phyloP scores from a whole-genome alignment of 306 rosid genomes.

The Corylus avellana region DNA sequence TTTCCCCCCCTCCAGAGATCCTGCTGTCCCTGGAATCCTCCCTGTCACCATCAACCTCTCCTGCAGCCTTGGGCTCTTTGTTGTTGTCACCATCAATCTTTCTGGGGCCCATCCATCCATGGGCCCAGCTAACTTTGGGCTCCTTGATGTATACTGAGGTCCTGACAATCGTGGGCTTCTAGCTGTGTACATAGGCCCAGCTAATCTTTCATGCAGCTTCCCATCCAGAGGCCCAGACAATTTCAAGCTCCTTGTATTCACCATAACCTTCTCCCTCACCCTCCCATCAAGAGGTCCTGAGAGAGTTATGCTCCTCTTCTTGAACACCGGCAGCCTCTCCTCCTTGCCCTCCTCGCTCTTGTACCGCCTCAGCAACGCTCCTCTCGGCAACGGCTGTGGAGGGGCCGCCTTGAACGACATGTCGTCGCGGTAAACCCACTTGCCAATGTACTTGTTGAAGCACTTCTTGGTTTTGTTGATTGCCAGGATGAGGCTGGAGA shows the following conservation, averaged over 20 bases:
- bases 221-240: slow-evolving; percentile 36
- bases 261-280: slow-evolving; percentile 45
- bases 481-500: slow-evolving; percentile 45
- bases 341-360: slow-evolving; percentile 31
- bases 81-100: background rate
- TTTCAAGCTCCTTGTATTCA: slow-evolving; percentile 49
- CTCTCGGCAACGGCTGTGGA: slow-evolving; percentile 36
- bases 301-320: slow-evolving; percentile 49
- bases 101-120: slow-evolving; percentile 1
- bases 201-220: slow-evolving; percentile 23
- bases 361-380: slow-evolving; percentile 36
- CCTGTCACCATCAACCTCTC: slow-evolving; percentile 24
- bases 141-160: slow-evolving; percentile 5
- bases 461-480: slow-evolving; percentile 49
- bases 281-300: slow-evolving; percentile 93
- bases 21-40: slow-evolving; percentile 37
- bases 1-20: slow-evolving; percentile 30
- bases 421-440: slow-evolving; percentile 31
- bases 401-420: slow-evolving; percentile 5
- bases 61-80: background rate
- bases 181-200: slow-evolving; percentile 2
- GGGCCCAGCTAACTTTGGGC: background rate
- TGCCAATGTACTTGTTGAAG: slow-evolving; percentile 54
- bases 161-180: slow-evolving; percentile 59
- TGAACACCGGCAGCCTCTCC: slow-evolving; percentile 35